These are phyloP conservation scores for Microdochium trichocladiopsis DNA, from an alignment of 2,329 filamentous ascomycete species.

Conservation along the genomic window DNA sequence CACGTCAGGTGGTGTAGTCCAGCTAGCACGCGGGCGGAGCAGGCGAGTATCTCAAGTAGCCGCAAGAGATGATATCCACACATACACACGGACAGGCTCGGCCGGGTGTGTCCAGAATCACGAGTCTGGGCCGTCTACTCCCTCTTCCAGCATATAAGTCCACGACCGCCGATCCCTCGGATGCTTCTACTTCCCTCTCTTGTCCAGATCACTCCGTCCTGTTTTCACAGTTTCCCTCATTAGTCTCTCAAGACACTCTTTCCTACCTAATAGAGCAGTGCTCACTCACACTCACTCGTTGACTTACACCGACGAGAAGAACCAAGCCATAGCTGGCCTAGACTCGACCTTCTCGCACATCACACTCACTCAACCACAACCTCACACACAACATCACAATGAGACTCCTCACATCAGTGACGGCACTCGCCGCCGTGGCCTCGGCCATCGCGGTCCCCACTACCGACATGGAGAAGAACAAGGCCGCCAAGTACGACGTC, in stretches of 20 bases:
- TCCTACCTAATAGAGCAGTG: neutral
- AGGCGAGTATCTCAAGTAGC: too few species aligned
- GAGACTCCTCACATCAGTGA: neutral
- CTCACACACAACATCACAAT: neutral
- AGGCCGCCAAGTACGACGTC: too few species aligned
- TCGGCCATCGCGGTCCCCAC: neutral
- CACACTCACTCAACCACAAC: neutral
- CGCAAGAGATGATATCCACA: too few species aligned
- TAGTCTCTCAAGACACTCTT: neutral
- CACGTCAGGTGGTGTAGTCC: neutral
- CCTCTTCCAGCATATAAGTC: neutral
- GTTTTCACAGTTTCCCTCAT: neutral
- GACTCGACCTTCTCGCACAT: neutral
- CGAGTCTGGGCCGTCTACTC: neutral
- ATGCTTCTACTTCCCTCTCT: neutral
- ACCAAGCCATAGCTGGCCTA: neutral
- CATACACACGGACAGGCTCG: too few species aligned
- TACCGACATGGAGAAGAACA: neutral
- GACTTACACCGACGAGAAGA: neutral
- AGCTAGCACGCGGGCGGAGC: neutral
- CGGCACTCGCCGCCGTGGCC: neutral
- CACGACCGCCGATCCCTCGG: neutral
- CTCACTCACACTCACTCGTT: neutral
- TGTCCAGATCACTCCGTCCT: neutral
- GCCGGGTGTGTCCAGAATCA: too few species aligned